These are phyloP conservation scores for Pinus albicaulis DNA, from an alignment of 75 land plant genomes.

Conservation along the genomic window DNA sequence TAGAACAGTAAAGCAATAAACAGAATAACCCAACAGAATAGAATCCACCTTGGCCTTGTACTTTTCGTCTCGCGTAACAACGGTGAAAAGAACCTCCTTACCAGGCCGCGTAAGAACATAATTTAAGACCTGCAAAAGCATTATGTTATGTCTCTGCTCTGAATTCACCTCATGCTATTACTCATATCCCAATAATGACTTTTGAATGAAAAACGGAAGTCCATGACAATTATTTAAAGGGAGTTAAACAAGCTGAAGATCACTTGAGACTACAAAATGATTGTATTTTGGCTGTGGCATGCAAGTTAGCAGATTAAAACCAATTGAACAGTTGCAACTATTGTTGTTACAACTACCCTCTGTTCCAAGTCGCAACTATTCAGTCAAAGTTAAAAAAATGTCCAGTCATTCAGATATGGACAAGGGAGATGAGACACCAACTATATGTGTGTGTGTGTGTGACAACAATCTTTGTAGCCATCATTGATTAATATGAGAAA, in stretches of 20 bases:
- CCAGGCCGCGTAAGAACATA: conserved; percentile 92
- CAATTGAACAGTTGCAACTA: not conserved
- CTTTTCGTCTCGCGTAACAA: conserved; percentile 82
- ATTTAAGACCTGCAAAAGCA: conserved; percentile 55
- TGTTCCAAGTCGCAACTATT: not conserved
- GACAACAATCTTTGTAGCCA: not conserved
- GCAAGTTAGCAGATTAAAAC: not conserved
- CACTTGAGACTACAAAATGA: not conserved
- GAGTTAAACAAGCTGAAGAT: too few relatives aligned
- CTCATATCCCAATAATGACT: too few relatives aligned
- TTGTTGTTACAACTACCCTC: not conserved
- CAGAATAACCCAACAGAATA: conserved; percentile 1
- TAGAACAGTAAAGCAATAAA: not conserved
- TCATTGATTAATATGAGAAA: not conserved
- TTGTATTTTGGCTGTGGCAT: not conserved
- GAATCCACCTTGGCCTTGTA: conserved; percentile 84
- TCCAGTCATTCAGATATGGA: not conserved
- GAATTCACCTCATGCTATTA: too few relatives aligned
- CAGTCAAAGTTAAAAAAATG: not conserved
- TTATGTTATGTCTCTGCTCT: too few relatives aligned
- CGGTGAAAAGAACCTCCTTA: conserved; percentile 89
- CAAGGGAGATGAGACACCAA: not conserved
- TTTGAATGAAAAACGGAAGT: too few relatives aligned
- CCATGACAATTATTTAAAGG: too few relatives aligned
- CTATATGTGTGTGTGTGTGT: not conserved